Conservation (phyloP, 768 basidiomycete genomes). For the Podaxis pistillaris region DNA sequence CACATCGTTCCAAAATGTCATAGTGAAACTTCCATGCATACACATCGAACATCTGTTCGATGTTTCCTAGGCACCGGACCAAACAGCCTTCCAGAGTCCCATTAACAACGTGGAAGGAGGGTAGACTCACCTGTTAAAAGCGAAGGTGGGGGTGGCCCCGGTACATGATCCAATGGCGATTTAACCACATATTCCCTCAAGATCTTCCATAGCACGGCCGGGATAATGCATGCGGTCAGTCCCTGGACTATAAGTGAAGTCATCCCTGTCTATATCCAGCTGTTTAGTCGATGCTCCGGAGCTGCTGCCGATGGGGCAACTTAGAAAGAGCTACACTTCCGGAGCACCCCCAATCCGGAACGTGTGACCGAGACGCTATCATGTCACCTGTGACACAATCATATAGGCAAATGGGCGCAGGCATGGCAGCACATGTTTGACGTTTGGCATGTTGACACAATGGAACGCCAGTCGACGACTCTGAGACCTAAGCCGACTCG, state of each 20-base stretch:
- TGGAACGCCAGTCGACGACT: no score
- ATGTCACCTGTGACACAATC: no score
- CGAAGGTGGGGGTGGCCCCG: background rate
- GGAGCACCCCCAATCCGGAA: no score
- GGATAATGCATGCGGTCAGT: background rate
- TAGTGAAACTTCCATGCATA: constrained; percentile 37
- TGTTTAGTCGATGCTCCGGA: constrained; percentile 14
- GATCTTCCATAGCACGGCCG: background rate
- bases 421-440: no score
- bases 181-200: background rate
- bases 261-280: constrained; percentile 24
- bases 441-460: no score
- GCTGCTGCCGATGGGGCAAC: no score
- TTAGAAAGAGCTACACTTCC: no score
- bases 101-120: background rate
- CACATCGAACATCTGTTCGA: constrained; percentile 30
- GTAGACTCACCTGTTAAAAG: background rate
- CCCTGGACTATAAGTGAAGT: background rate
- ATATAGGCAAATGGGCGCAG: no score
- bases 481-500: no score
- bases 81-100: background rate
- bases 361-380: no score
- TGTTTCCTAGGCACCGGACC: constrained; percentile 27
- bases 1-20: constrained; percentile 32
- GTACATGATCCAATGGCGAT: background rate